A percentile compares a stretch with the other conserved stretches of the same genome.
These are phyloP conservation scores for Daldinia concentrica DNA, from an alignment of 495 filamentous ascomycete genomes.

Conservation along the genomic window DNA sequence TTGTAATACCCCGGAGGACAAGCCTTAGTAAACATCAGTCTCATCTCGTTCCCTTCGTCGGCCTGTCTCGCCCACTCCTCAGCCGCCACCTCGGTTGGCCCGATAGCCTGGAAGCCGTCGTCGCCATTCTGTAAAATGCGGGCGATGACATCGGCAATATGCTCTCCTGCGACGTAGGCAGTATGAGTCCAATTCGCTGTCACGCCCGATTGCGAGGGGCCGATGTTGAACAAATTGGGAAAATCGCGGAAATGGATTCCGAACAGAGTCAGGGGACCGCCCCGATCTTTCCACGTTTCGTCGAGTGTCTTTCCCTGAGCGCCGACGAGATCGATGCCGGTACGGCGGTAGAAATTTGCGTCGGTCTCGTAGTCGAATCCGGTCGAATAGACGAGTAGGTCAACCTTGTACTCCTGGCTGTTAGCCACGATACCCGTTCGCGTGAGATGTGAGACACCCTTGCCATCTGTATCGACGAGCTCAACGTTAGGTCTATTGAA, in stretches of 20 bases:
- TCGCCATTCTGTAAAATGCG: neutral
- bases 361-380: neutral
- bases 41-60: neutral
- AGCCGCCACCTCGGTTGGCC: neutral
- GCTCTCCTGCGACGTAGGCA: neutral
- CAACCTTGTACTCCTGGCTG: neutral
- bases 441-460: neutral
- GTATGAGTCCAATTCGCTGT: neutral
- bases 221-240: neutral
- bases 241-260: neutral
- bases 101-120: neutral
- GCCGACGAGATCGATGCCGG: neutral
- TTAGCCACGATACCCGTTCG: neutral
- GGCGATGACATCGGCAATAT: neutral
- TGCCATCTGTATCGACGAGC: neutral
- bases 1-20: neutral
- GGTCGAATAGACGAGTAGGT: neutral
- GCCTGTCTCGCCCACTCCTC: neutral
- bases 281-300: neutral
- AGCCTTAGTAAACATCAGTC: neutral
- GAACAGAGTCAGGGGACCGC: neutral
- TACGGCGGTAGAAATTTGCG: neutral
- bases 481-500: neutral
- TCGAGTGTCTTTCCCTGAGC: neutral
- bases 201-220: neutral